Conservation (phyloP, 2,329 filamentous ascomycete species). For the Nemania serpens region DNA sequence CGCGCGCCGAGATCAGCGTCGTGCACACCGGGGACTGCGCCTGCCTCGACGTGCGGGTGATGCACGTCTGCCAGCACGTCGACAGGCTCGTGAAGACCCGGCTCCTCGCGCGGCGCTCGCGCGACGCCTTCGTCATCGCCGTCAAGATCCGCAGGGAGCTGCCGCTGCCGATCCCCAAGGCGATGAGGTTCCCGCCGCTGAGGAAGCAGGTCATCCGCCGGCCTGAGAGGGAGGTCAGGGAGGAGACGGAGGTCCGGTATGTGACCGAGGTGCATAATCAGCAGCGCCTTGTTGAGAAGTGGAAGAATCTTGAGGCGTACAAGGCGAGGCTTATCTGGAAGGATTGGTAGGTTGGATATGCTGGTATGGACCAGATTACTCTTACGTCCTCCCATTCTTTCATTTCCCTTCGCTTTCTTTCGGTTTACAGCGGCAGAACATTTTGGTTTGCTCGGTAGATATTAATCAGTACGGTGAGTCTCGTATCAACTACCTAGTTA, state of each 20-base stretch:
- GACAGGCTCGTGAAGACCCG: slow-evolving; percentile 1
- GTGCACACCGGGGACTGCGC: slow-evolving; percentile 23
- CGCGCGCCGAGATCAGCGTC: slow-evolving; percentile 26
- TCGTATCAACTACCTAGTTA: too few relatives aligned
- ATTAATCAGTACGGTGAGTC: too few relatives aligned
- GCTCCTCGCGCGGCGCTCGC: slow-evolving; percentile 15
- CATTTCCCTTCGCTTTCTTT: too few relatives aligned
- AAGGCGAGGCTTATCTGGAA: slow-evolving; percentile 29
- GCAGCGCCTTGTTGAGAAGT: slow-evolving; percentile 29
- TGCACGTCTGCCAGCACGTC: slow-evolving; percentile 25
- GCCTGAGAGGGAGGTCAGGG: slow-evolving; percentile 6
- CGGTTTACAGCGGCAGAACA: too few relatives aligned
- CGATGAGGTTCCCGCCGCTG: slow-evolving; percentile 3
- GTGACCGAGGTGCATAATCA: slow-evolving; percentile 23
- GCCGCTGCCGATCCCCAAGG: slow-evolving; percentile 13
- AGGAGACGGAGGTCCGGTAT: neutral
- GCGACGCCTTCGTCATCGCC: slow-evolving; percentile 30
- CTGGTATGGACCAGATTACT: neutral
- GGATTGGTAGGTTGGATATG: slow-evolving; percentile 28
- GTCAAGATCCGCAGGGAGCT: slow-evolving; percentile 25
- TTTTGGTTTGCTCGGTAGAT: too few relatives aligned
- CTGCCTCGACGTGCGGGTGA: slow-evolving; percentile 28
- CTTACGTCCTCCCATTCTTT: too few relatives aligned
- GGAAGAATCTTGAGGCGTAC: slow-evolving; percentile 31
- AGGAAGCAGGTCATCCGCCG: slow-evolving; percentile 5